Base-by-base conservation (phyloP, 2,329 filamentous ascomycete genomes). In the Ophiostoma piceae region DNA sequence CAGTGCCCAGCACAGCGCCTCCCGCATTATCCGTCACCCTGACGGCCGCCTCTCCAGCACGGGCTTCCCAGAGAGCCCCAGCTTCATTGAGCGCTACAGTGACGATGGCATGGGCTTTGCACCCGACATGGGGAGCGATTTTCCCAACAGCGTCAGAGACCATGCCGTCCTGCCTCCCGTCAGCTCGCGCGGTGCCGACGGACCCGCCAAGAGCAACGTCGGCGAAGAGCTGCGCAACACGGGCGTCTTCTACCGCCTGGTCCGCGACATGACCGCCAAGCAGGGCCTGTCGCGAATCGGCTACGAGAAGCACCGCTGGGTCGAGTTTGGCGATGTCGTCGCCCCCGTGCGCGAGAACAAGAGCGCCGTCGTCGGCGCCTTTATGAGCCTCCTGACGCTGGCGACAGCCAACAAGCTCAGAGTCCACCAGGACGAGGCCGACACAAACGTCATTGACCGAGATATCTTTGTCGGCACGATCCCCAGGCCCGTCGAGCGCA, bases 21-120 rank as follows among this genome's bases (percentile, higher is more conserved):
- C 57, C 2, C 43, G 62, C 14, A 74, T 79, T 75, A 35, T 79
- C 78, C 72, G 80, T 79, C 79, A 77, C 5, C 79, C 79, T 26
- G 81, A 80, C 65, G 78, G 78, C 9, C 77, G 81, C 2, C 68
- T 70, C 4, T 68, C 68, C 11, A 71, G 71, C 19, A 66, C 70
- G 1, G 72, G 69, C 2, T 60, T 71, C 12, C 69, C 68, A 9
- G 70, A 54, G 19, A 73, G 72, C 69, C 73, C 72, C 0, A 69
- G 69, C 51, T 74, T 74, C 39, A 72, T 74, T 37, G 71, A 74
- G 66, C 71, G 73, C 12, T 73, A 72, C 67, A 74, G 73, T 64
- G 73, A 73, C 41, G 71, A 69, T 2, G 72, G 66, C 2, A 19
- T 73, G 5, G 69, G 70, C 51, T 57, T 71, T 65, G 19, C 65